These are phyloP conservation scores for Globomyces pollinis-pini DNA, from an alignment of 192 early-diverging fungal genomes.

Conservation along the genomic window DNA sequence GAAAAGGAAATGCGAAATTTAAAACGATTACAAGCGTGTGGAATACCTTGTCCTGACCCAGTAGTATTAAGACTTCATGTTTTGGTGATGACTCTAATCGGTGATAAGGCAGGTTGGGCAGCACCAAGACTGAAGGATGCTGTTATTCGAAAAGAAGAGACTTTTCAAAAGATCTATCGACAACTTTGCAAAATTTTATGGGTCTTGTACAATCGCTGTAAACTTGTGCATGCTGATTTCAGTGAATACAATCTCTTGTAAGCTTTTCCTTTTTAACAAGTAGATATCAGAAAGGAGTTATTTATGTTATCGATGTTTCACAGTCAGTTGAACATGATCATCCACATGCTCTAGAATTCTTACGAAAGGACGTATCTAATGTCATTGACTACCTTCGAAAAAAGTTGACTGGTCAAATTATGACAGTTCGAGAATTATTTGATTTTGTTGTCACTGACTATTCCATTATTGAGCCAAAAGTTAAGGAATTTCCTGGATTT, in stretches of 20 bases:
- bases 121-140: conserved; percentile 95
- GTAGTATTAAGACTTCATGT: conserved; percentile 86
- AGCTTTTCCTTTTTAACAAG: conserved; percentile 12
- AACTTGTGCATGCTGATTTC: conserved; percentile 95
- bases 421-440: conserved; percentile 76
- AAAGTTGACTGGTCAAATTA: conserved; percentile 44
- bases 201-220: conserved; percentile 84
- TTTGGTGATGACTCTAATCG: conserved; percentile 90
- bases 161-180: conserved; percentile 68
- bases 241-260: conserved; percentile 95
- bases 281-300: conserved; percentile 66
- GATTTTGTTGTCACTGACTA: conserved; percentile 62
- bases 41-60: conserved; percentile 86
- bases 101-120: conserved; percentile 86
- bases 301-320: conserved; percentile 97
- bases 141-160: conserved; percentile 54
- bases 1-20: conserved; percentile 99
- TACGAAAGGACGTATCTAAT: conserved; percentile 91
- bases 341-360: conserved; percentile 90
- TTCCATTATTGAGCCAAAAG: conserved; percentile 5
- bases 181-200: conserved; percentile 84
- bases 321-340: conserved; percentile 99
- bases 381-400: conserved; percentile 87
- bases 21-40: conserved; percentile 76
- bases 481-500: conserved; percentile 31